Percentiles rank a stretch among this genome's conserved stretches.
These are phyloP conservation scores for Tulasnella sp. DNA, from an alignment of 768 basidiomycete genomes.

Conservation along the genomic window DNA sequence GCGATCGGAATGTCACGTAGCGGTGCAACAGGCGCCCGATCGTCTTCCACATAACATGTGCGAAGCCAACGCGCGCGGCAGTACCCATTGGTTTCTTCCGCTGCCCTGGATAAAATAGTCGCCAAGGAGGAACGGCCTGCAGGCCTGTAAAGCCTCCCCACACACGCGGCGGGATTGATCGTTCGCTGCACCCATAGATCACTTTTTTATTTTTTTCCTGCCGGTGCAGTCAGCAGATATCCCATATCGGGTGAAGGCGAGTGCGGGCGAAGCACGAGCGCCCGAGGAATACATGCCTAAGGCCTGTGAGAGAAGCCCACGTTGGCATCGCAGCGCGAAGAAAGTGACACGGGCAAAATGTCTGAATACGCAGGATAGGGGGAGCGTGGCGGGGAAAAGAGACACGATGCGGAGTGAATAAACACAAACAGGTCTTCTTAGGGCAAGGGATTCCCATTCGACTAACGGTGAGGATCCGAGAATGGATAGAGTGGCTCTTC, in stretches of 20 bases:
- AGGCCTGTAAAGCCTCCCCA: background rate
- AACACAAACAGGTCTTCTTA: background rate
- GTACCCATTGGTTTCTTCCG: background rate
- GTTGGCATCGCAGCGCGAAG: background rate
- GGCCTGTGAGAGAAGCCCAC: slow-evolving; percentile 21
- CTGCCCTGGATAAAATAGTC: slow-evolving; percentile 7
- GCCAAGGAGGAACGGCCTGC: background rate
- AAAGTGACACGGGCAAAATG: background rate
- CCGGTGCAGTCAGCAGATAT: background rate
- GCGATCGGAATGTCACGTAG: slow-evolving; percentile 16
- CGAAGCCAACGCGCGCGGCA: background rate
- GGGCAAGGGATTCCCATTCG: background rate
- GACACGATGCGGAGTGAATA: slow-evolving; percentile 7
- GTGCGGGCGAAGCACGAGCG: slow-evolving; percentile 10
- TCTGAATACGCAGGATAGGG: background rate
- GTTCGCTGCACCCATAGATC: background rate
- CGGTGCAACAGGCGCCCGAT: background rate
- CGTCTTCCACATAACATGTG: background rate
- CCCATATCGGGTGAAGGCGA: background rate
- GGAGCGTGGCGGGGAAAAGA: slow-evolving; percentile 3
- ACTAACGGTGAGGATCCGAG: background rate
- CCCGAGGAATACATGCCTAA: slow-evolving; percentile 17
- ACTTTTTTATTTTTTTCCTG: background rate
- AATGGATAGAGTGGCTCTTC: slow-evolving; percentile 14
- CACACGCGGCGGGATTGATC: slow-evolving; percentile 8